These are phyloP conservation scores for Termitomyces sp. DNA, from an alignment of 768 basidiomycete genomes.

Conservation along the genomic window DNA sequence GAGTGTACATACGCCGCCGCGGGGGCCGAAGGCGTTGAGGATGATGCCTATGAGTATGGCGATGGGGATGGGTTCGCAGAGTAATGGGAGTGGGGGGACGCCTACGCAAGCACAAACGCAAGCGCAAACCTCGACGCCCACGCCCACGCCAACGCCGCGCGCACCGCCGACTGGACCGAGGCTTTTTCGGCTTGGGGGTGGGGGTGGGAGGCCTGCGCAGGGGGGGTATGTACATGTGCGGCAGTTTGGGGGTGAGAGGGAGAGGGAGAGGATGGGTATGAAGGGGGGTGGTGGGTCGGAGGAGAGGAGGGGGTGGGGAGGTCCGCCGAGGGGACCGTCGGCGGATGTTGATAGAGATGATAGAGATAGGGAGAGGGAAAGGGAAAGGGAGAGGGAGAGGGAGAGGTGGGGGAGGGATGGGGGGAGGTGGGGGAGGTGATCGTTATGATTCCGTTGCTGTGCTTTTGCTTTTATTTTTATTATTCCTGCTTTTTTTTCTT, in stretches of 20 bases:
- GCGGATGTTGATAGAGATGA: slow-evolving; percentile 1
- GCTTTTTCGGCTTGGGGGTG: not conserved
- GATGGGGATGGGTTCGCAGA: too few species aligned
- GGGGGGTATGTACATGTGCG: not conserved
- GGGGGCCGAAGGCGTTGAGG: not conserved
- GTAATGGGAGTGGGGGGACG: not conserved
- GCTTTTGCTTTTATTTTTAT: slow-evolving; percentile 4
- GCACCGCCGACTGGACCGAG: slow-evolving; percentile 12
- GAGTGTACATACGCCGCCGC: not conserved
- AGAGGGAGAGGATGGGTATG: not conserved
- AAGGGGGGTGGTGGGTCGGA: not conserved
- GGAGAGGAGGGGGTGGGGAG: not conserved
- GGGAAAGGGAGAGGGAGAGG: too few species aligned
- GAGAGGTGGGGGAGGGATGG: not conserved
- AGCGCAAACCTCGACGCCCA: too few species aligned
- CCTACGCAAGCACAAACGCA: too few species aligned
- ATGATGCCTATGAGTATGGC: too few species aligned
- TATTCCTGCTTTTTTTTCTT: not conserved
- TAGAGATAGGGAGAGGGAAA: not conserved
- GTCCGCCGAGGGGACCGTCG: not conserved
- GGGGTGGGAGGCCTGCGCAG: not conserved
- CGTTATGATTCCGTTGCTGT: not conserved
- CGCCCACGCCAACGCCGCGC: too few species aligned
- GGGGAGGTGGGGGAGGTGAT: not conserved
- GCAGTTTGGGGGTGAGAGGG: not conserved